Evolutionary conservation across 23 red algal genomes (phyloP), one percentile per base, ranked within the genome.

Genomic region (Agarophyton chilense): DNA sequence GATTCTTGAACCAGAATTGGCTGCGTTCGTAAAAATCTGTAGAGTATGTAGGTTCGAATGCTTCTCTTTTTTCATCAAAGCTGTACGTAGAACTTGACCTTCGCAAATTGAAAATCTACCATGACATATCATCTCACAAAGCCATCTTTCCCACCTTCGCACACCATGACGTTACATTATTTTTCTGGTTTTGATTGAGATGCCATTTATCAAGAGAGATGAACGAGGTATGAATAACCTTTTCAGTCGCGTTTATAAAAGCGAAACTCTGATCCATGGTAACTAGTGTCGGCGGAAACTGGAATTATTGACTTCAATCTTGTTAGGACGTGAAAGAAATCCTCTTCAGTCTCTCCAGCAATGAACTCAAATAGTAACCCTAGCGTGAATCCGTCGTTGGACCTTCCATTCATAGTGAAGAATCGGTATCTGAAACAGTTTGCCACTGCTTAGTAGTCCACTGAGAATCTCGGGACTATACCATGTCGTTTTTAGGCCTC

Each of bases 401-500:
- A 17, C 32, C 72, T 77, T 77, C 72, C 72, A 47, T 77, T 77
- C 10, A 60, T 53, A 6, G 51, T 79, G 0, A 79, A 54, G 2
- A 79, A 3, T 21, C 21, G 75, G 41, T 55, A 33, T 14, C 75
- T 47, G 47, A 35, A 79, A 3, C 50, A 18, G 42, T 79, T 79
- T 4, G 50, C 49, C 6, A 79, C 53, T 26, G 75, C 50, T 34
- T 79, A 55, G 42, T 18, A 79, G 31, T 79, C 7, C 2, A 79
- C 33, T 11, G 32, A 56, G 2, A 79, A 4, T 29, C 75, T 1
- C 12, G 46, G 75, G 6, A 79, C 45, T 29, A 79, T n/a, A 21
- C 75, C 75, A 17, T 79, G 56, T 28, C 46, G 21, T 56, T 79
- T 35, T 16, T 79, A 79, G 26, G 53, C 75, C 21, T 79, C 75